Evolutionary conservation across 805 yeast species (phyloP).

Genomic region (Lachancea dasiensis): DNA sequence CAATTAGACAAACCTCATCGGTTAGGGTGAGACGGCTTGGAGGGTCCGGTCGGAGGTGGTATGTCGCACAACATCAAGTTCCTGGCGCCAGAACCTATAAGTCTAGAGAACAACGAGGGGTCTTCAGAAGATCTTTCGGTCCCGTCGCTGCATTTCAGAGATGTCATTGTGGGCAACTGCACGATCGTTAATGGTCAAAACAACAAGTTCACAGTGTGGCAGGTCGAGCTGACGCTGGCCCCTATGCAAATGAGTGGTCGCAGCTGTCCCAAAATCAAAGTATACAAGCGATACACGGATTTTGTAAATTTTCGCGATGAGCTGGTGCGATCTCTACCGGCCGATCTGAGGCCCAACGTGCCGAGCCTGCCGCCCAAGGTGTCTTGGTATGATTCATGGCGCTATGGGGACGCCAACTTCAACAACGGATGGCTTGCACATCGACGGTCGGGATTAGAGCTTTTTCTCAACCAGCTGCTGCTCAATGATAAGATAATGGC

Average conservation of each 20-base stretch:
- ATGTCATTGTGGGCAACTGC: constrained; percentile 22
- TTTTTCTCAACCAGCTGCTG: constrained; percentile 50
- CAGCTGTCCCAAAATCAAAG: constrained; percentile 29
- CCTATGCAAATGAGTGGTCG: constrained; percentile 2
- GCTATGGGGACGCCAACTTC: constrained; percentile 31
- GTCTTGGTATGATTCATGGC: constrained; percentile 33
- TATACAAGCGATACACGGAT: constrained; percentile 62
- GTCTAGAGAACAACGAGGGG: constrained; percentile 17
- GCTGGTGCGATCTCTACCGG: constrained; percentile 34
- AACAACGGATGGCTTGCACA: constrained; percentile 44
- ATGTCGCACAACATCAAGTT: constrained; percentile 13
- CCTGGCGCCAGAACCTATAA: constrained; percentile 27
- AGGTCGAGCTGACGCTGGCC: constrained; percentile 19
- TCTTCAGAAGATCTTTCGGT: constrained; percentile 3
- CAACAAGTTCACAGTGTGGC: constrained; percentile 28
- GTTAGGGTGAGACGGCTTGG: no score
- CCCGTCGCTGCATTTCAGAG: constrained; percentile 6
- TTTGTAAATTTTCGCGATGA: constrained; percentile 43
- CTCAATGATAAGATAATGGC: constrained; percentile 40
- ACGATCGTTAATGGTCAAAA: constrained; percentile 26
- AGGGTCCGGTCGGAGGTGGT: no score
- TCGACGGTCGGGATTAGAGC: constrained; percentile 52
- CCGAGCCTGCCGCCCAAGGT: constrained; percentile 49
- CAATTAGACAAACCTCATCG: neutral
- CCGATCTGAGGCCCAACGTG: constrained; percentile 28